phyloP scores from a whole-genome alignment of 2,329 filamentous ascomycete genomes.

The Colletotrichum sp. region DNA sequence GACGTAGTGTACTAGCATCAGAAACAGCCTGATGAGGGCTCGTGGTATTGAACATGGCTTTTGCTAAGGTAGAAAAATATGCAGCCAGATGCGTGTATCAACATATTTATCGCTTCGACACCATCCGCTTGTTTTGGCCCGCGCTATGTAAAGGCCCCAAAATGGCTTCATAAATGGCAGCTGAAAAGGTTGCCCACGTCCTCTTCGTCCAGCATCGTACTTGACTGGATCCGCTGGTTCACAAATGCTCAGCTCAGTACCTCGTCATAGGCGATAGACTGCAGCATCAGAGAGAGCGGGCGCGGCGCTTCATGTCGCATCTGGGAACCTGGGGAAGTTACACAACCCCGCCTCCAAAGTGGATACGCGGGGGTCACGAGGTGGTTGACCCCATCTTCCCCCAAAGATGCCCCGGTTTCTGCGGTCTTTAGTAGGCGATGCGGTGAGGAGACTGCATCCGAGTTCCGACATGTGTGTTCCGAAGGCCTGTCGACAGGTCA shows the following conservation, averaged over 20 bases:
- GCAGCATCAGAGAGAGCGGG: background rate
- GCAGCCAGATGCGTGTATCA: background rate
- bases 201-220: background rate
- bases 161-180: background rate
- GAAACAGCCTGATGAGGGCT: background rate
- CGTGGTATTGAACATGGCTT: background rate
- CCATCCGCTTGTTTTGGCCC: background rate
- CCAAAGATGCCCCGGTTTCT: background rate
- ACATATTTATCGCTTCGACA: background rate
- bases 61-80: background rate
- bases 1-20: fast-evolving
- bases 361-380: background rate
- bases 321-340: background rate
- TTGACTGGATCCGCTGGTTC: background rate
- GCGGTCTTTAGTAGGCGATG: fast-evolving
- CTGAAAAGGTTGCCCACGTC: background rate
- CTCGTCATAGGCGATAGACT: background rate
- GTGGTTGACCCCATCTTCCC: background rate
- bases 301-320: background rate
- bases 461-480: background rate
- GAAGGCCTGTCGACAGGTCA: background rate
- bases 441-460: background rate
- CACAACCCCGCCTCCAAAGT: background rate
- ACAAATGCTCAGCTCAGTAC: background rate
- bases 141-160: background rate